Percentiles rank a stretch among this genome's conserved stretches.
Conservation (phyloP, 2,329 filamentous ascomycete genomes). For the Gyromitra esculenta region DNA sequence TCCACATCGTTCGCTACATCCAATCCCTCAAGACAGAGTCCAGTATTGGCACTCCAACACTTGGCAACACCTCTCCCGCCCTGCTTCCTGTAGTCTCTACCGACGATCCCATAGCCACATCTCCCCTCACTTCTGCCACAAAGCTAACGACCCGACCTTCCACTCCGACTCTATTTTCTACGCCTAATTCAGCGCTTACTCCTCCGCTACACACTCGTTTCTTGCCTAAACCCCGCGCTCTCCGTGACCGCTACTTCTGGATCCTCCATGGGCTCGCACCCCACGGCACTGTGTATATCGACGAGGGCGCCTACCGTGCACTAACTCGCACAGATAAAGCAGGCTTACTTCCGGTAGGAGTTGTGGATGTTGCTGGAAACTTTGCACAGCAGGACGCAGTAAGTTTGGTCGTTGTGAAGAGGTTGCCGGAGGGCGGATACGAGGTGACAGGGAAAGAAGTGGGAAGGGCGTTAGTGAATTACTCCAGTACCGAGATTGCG, state of each 20-base stretch:
- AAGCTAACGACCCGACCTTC: slow-evolving; percentile 49
- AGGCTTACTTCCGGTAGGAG: slow-evolving; percentile 86
- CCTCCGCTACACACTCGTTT: slow-evolving; percentile 83
- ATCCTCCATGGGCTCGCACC: slow-evolving; percentile 89
- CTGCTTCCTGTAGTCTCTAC: slow-evolving; percentile 24
- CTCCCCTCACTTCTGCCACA: slow-evolving; percentile 50
- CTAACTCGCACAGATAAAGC: slow-evolving; percentile 76
- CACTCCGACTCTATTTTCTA: slow-evolving; percentile 53
- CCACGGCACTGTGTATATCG: slow-evolving; percentile 91
- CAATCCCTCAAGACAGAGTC: slow-evolving; percentile 67
- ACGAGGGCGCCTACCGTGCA: slow-evolving; percentile 84
- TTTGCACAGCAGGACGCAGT: slow-evolving; percentile 96
- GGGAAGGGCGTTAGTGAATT: slow-evolving; percentile 90
- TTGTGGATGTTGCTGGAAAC: slow-evolving; percentile 85
- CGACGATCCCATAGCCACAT: slow-evolving; percentile 47
- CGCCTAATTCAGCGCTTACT: slow-evolving; percentile 48
- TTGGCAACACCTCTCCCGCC: slow-evolving; percentile 49
- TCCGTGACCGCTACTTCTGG: slow-evolving; percentile 96
- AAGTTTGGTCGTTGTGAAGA: slow-evolving; percentile 80
- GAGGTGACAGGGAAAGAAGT: slow-evolving; percentile 74
- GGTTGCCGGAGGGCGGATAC: slow-evolving; percentile 62
- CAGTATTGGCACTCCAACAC: slow-evolving; percentile 48
- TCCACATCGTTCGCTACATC: slow-evolving; percentile 83
- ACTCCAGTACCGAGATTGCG: slow-evolving; percentile 82
- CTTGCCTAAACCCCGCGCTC: slow-evolving; percentile 81